A percentile compares a stretch with the other conserved stretches of the same genome.
Evolutionary conservation across 768 basidiomycete species (phyloP).

Genomic region (Suillus lakei): DNA sequence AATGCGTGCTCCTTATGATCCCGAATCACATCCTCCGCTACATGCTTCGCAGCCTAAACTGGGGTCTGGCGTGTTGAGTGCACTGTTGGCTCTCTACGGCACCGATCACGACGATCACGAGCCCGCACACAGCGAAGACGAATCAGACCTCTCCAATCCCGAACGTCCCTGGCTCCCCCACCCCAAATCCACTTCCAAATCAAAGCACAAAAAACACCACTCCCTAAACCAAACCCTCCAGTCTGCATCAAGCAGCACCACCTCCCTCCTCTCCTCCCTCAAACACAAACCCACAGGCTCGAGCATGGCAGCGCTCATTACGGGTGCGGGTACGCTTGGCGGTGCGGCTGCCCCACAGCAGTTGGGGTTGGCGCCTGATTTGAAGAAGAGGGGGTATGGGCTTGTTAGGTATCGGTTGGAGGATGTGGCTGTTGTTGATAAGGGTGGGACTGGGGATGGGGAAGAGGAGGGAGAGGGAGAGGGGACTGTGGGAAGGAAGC

Average conservation of each 20-base stretch:
- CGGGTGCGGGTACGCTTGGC: conserved; percentile 66
- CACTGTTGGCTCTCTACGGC: conserved; percentile 67
- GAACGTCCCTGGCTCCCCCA: conserved; percentile 22
- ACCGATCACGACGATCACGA: conserved; percentile 29
- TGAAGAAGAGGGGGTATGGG: conserved; percentile 62
- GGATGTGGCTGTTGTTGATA: background rate
- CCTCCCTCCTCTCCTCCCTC: conserved; percentile 24
- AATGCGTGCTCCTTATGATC: conserved; percentile 1
- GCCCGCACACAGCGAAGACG: conserved; percentile 18
- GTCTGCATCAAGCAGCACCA: conserved; percentile 23
- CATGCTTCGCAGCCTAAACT: conserved; percentile 20
- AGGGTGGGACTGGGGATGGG: background rate
- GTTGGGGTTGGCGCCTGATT: conserved; percentile 55
- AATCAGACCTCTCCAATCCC: conserved; percentile 20
- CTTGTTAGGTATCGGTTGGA: conserved; percentile 56
- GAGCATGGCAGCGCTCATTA: conserved; percentile 62
- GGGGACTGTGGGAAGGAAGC: conserved; percentile 5
- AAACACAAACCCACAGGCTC: conserved; percentile 11
- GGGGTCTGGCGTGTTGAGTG: conserved; percentile 64
- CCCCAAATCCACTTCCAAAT: background rate
- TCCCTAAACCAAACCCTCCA: conserved; percentile 24
- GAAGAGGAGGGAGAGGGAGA: background rate
- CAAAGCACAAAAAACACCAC: conserved; percentile 2
- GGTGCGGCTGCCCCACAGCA: conserved; percentile 62
- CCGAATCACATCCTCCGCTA: conserved; percentile 13